Evolutionary conservation across 345 rosid species (phyloP).

Genomic region (Salix exigua): DNA sequence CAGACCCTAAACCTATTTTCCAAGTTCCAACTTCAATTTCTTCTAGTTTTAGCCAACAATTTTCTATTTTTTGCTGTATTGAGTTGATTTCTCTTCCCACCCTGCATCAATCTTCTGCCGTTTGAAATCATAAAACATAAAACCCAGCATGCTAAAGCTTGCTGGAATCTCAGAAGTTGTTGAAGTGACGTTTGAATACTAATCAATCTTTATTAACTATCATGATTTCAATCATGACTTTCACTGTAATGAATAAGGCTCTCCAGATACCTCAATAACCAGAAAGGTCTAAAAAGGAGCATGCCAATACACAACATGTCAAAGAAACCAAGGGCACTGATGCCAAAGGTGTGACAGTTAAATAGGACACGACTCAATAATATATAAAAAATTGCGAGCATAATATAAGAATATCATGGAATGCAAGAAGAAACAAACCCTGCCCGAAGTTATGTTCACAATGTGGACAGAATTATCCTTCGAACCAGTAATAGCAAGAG

Average conservation of each 20-base stretch:
- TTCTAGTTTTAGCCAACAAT: too few relatives aligned
- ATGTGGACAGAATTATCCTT: slow-evolving; percentile 69
- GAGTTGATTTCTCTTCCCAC: too few relatives aligned
- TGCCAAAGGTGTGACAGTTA: background rate
- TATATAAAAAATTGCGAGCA: background rate
- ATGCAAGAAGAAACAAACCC: slow-evolving; percentile 40
- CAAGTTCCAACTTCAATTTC: too few relatives aligned
- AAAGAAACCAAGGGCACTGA: background rate
- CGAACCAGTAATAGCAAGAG: slow-evolving; percentile 77
- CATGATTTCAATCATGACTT: background rate
- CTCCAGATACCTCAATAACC: background rate
- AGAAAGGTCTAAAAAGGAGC: background rate
- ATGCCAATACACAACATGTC: background rate
- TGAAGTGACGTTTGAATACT: background rate
- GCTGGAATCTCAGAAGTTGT: background rate
- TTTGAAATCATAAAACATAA: background rate
- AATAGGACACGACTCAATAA: background rate
- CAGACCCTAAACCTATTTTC: too few relatives aligned
- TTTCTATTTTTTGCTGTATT: too few relatives aligned
- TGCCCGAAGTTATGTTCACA: slow-evolving; percentile 76
- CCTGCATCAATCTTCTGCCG: too few relatives aligned
- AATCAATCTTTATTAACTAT: background rate
- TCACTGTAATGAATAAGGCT: background rate
- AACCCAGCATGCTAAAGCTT: background rate
- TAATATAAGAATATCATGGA: background rate